Evolutionary conservation across 1,284 basidiomycete genomes (phyloP).

Genomic region (Ustilago sp.): DNA sequence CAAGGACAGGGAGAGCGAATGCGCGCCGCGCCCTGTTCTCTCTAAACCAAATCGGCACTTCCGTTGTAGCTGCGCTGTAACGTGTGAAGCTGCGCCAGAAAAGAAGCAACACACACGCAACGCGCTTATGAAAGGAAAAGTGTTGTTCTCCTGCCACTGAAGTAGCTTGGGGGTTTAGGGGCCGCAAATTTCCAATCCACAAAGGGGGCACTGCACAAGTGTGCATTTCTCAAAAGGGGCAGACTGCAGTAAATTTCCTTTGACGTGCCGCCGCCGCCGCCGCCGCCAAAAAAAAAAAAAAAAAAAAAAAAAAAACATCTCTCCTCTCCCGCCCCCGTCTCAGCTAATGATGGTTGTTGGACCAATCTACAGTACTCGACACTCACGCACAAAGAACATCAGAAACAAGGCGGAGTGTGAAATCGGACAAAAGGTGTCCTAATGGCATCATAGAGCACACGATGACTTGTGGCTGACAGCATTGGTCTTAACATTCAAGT

Average conservation of each 20-base stretch:
- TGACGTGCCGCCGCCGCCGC: neutral
- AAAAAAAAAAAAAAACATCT: neutral
- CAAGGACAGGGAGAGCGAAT: neutral
- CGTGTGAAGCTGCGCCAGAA: neutral
- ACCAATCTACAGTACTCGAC: neutral
- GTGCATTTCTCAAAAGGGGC: constrained; percentile 6
- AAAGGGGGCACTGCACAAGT: neutral
- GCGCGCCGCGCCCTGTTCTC: neutral
- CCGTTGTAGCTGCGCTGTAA: neutral
- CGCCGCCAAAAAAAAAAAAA: no score
- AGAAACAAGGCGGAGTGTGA: neutral
- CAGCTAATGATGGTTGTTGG: constrained; percentile 72
- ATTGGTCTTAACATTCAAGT: no score
- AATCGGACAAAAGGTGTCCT: neutral
- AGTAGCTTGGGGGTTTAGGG: neutral
- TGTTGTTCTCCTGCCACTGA: constrained; percentile 3
- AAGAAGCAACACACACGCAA: neutral
- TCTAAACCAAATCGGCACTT: no score
- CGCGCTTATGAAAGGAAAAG: neutral
- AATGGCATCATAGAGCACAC: no score
- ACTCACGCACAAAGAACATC: neutral
- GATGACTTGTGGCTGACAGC: no score
- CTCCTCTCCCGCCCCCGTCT: neutral
- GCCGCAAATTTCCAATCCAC: neutral
- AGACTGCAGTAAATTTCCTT: constrained; percentile 70